A percentile compares a stretch with the other conserved stretches of the same genome.
phyloP scores from a whole-genome alignment of 1,284 basidiomycete genomes.

The Veloporphyrellus conicus region DNA sequence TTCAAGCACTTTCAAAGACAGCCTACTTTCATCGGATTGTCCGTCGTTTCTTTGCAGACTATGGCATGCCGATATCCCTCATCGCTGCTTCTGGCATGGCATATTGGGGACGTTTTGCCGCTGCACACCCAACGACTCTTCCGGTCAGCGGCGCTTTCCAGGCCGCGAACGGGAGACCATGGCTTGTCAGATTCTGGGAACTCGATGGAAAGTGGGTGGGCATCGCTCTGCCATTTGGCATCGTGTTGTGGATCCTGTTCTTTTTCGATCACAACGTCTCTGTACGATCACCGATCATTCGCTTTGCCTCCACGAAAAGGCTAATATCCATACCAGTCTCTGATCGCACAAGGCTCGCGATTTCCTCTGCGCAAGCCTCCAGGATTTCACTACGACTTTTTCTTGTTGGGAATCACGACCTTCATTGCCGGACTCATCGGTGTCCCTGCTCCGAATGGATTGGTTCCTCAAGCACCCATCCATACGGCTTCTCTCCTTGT shows the following conservation, averaged over 20 bases:
- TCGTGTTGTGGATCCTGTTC: constrained; percentile 69
- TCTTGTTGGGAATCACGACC: constrained; percentile 87
- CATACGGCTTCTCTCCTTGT: constrained; percentile 85
- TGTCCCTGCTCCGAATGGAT: constrained; percentile 89
- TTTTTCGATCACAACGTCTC: constrained; percentile 86
- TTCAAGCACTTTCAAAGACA: constrained; percentile 62
- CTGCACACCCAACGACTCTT: constrained; percentile 60
- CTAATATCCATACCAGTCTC: constrained; percentile 45
- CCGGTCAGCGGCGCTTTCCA: constrained; percentile 69
- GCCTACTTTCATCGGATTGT: constrained; percentile 69
- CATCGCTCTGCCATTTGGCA: constrained; percentile 71
- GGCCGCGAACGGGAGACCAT: constrained; percentile 70
- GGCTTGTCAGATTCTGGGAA: constrained; percentile 92
- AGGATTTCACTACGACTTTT: constrained; percentile 89
- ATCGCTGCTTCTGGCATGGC: constrained; percentile 71
- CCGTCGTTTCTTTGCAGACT: constrained; percentile 75
- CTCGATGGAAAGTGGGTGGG: constrained; percentile 88
- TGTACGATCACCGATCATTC: constrained; percentile 37
- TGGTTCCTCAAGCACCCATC: constrained; percentile 95
- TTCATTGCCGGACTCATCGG: constrained; percentile 90
- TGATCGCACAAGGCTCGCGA: constrained; percentile 90
- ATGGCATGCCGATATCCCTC: constrained; percentile 85
- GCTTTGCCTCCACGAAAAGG: neutral
- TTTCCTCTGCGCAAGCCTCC: constrained; percentile 90
- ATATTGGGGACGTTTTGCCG: constrained; percentile 79